Evolutionary conservation across 106 monocot species (phyloP).

Genomic region (Cymbidium sinense): DNA sequence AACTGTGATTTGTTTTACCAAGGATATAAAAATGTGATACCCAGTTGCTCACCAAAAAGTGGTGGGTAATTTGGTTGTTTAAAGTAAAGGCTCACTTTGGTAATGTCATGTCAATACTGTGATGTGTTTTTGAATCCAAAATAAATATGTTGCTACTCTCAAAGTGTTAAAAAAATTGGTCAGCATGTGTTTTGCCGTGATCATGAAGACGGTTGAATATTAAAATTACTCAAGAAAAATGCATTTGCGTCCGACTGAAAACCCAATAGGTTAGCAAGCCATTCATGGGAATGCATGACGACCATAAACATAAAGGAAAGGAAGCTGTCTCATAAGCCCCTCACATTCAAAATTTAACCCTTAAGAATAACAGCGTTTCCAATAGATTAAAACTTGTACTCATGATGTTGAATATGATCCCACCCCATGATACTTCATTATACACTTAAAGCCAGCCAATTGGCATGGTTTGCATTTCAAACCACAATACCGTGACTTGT

Average conservation of each 20-base stretch:
- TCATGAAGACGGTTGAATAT: background rate
- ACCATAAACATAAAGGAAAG: background rate
- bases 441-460: background rate
- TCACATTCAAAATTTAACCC: background rate
- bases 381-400: background rate
- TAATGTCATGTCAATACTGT: background rate
- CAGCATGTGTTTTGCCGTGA: background rate
- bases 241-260: background rate
- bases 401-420: background rate
- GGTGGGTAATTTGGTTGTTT: background rate
- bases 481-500: background rate
- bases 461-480: background rate
- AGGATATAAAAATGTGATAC: too few species aligned
- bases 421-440: background rate
- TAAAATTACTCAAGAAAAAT: background rate
- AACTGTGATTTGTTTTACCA: too few species aligned
- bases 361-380: background rate
- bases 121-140: too few species aligned
- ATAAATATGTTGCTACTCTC: background rate
- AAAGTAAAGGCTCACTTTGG: background rate
- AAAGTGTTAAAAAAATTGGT: background rate
- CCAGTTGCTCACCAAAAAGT: too few species aligned
- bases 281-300: background rate
- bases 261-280: background rate
- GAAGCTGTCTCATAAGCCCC: background rate